Base-by-base conservation (phyloP, 2,329 filamentous ascomycete species). In the Botryosphaeria dothidea region DNA sequence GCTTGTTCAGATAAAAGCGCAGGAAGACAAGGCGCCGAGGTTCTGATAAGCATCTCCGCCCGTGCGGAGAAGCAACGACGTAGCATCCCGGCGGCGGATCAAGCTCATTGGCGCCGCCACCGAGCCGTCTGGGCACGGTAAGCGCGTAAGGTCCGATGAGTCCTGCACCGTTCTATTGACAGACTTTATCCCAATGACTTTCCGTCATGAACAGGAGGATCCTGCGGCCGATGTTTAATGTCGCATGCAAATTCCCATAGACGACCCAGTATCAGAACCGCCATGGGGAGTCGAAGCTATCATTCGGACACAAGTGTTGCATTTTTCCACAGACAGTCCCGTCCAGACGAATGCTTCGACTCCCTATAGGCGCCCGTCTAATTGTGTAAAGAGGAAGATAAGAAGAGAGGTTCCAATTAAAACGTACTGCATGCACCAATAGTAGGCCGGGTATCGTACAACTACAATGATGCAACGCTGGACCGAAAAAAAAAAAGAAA, bases 401-500 rank as follows among this genome's bases (percentile, higher is more conserved):
- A 19, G 15, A 45, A 43, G 25, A 31, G 25, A 6, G 17, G 11
- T 15, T 56, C 9, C n/a, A 3, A 56, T 58, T 21, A 45, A 31
- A 21, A 17, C n/a, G 21, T n/a, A 43, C n/a, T 45, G 54, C 23
- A 43, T 31, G 38, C 54, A 58, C 21, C 54, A 41, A 21, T 45
- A 45, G 38, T 31, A 58, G 54, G 54, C n/a, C n/a, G 54, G 54
- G 38, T 58, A 58, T 58, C 54, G 54, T 58, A 58, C 21, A 19
- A 25, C 38, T 58, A 57, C 52, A 57, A 23, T 38, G 38, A 58
- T 58, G 54, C 54, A 58, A 58, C 38, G 54, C 36, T 27, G 27
- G 31, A 56, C 31, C 31, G 29, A 45, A 15, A 11, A 4, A 19
- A 43, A 31, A 45, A 58, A 17, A 29, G 19, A 23, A 36, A 29